Conservation (phyloP, 2,329 filamentous ascomycete species). For the Exophiala alcalophila region DNA sequence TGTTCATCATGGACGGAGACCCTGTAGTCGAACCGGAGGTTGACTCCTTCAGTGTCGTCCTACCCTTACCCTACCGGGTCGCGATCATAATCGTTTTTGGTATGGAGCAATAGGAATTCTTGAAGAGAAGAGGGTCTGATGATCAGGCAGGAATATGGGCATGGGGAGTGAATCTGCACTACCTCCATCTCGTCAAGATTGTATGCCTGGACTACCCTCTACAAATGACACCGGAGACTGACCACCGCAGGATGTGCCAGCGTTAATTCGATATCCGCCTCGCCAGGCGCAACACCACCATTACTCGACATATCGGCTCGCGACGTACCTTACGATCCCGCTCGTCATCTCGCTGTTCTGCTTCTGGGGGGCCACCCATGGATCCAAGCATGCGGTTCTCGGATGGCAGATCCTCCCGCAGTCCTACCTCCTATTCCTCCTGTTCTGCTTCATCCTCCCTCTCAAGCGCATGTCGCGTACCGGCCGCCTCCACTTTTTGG, state of each 20-base stretch:
- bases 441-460: conserved; percentile 69
- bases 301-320: conserved; percentile 80
- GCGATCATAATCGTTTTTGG: conserved; percentile 81
- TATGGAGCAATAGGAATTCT: conserved; percentile 42
- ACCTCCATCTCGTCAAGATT: conserved; percentile 74
- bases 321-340: conserved; percentile 69
- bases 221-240: conserved; percentile 16
- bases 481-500: conserved; percentile 72
- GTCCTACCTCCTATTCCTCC: conserved; percentile 71
- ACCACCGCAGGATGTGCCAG: conserved; percentile 65
- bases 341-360: conserved; percentile 68
- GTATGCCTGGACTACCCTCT: conserved; percentile 41
- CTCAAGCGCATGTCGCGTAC: conserved; percentile 64
- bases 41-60: conserved; percentile 80
- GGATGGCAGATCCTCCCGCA: conserved; percentile 84
- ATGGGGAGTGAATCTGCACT: conserved; percentile 90
- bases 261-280: conserved; percentile 79
- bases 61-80: conserved; percentile 86
- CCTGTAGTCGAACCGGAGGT: conserved; percentile 43
- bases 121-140: conserved; percentile 9
- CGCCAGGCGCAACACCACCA: conserved; percentile 71
- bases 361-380: conserved; percentile 80
- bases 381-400: conserved; percentile 66
- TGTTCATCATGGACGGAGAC: conserved; percentile 30
- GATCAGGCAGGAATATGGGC: conserved; percentile 74